A percentile compares a stretch with the other conserved stretches of the same genome.
Evolutionary conservation across 768 basidiomycete genomes (phyloP).

Genomic region (Mycena polygramma): DNA sequence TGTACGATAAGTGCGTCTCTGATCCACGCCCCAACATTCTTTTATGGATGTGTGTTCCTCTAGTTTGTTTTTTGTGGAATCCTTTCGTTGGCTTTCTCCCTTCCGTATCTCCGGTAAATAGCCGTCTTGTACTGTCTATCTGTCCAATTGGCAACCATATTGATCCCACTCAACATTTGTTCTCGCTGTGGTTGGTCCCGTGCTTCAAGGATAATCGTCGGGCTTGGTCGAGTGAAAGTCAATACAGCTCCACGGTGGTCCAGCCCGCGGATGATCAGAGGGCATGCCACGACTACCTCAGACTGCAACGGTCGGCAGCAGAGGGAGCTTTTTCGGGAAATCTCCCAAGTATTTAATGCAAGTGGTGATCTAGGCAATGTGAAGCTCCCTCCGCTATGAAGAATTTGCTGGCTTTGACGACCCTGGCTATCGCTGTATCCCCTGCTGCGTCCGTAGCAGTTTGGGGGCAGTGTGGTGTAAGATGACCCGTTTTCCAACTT

Average conservation of each 20-base stretch:
- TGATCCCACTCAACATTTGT: constrained; percentile 6
- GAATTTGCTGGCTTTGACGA: constrained; percentile 45
- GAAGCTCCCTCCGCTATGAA: constrained; percentile 25
- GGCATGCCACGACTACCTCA: neutral
- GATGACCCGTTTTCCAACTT: constrained; percentile 19
- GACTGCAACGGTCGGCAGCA: neutral
- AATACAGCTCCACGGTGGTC: neutral
- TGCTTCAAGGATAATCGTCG: constrained; percentile 37
- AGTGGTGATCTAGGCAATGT: neutral
- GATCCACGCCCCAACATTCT: neutral
- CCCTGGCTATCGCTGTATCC: constrained; percentile 46
- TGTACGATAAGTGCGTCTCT: constrained; percentile 62
- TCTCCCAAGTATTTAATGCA: constrained; percentile 31
- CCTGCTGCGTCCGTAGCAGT: constrained; percentile 53
- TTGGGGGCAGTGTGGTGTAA: constrained; percentile 66
- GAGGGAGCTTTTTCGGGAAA: constrained; percentile 34
- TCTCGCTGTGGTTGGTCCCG: constrained; percentile 13
- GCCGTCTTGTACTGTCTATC: constrained; percentile 28
- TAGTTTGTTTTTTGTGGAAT: neutral
- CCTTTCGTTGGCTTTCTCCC: neutral
- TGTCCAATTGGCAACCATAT: constrained; percentile 17
- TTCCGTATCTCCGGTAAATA: constrained; percentile 32
- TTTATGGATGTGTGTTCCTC: neutral
- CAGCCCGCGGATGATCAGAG: constrained; percentile 20
- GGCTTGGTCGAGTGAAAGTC: constrained; percentile 3